Conservation (phyloP, 164 flowering plant species). For the Vitis cinerea region DNA sequence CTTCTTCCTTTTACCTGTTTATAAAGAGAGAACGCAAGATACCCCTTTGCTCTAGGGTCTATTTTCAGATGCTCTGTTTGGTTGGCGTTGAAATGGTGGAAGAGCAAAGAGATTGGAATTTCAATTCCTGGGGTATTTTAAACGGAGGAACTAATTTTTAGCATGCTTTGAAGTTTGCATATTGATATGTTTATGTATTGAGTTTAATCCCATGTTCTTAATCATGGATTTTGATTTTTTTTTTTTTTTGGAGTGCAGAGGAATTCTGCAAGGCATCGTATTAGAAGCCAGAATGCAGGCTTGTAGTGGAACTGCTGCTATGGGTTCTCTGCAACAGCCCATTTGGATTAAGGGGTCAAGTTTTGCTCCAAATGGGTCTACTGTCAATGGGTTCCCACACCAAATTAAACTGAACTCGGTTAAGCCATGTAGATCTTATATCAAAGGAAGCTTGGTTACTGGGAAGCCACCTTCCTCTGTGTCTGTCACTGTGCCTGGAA, state of each 20-base stretch:
- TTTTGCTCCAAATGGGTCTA: conserved; percentile 24
- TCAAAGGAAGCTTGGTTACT: conserved; percentile 50
- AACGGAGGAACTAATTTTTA: no score
- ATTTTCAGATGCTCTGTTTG: no score
- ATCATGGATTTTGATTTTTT: conserved; percentile 17
- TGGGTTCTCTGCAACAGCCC: conserved; percentile 57
- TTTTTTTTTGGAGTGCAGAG: neutral
- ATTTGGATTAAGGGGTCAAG: conserved; percentile 24
- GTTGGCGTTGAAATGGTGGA: no score
- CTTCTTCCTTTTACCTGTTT: no score
- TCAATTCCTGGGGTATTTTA: no score
- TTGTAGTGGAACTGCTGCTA: conserved; percentile 44
- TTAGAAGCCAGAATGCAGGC: conserved; percentile 42
- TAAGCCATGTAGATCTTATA: conserved; percentile 31
- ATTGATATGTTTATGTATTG: no score
- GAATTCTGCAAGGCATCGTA: neutral
- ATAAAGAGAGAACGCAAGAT: no score
- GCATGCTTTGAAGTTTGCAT: no score
- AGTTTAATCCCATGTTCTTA: neutral
- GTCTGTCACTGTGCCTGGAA: conserved; percentile 42
- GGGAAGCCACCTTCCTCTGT: conserved; percentile 54
- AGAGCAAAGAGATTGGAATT: no score
- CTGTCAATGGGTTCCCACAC: conserved; percentile 17
- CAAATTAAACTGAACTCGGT: conserved; percentile 25
- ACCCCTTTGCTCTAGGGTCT: no score